Base-by-base conservation (phyloP, 208 protist genomes). In the Acanthamoeba lugdunensis region DNA sequence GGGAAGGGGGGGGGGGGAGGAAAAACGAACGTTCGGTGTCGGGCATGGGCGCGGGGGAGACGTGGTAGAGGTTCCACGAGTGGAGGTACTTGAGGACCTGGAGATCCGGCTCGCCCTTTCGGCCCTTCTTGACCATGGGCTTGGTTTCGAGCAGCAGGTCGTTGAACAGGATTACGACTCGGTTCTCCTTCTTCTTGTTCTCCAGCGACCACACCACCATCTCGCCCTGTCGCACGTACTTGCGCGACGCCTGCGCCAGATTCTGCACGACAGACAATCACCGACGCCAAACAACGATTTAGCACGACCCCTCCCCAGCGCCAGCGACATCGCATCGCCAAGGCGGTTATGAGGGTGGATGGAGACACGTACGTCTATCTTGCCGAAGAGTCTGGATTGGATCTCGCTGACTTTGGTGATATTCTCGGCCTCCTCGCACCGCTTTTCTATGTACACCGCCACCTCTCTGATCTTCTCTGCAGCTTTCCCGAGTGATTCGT, bases 101-200 rank as follows among this genome's bases (percentile, higher is more conserved):
- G 23, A 90, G 71, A 21, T 79, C 71, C 0, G 71, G 71, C 71
- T 79, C 71, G 37, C 71, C 71, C 71, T 79, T 79, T 4, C 37
- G 28, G 7, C 65, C 65, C n/a, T 52, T 92, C 88, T 92, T 92
- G 25, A 65, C 30, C 63, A 77, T 71, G 65, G 88, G 88, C 63
- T 77, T 92, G 21, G 88, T 56, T 30, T 92, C 88, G 28, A 92
- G 45, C 25, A 92, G 61, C n/a, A 92, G 67, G 50, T 92, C 88
- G 50, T 92, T 92, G 45, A 92, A 92, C 30, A 92, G 52, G 88
- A 92, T 56, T 11, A 92, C 61, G 13, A 90, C 61, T 21, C 82
- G 82, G 21, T 90, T 67, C 82, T 79, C 71, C 71, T 79, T 79
- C 71, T 79, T 79, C 71, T 79, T 79, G 71, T 79, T 79, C 71